These are phyloP conservation scores for Diaporthe citri DNA, from an alignment of 2,329 filamentous ascomycete genomes.

Conservation along the genomic window DNA sequence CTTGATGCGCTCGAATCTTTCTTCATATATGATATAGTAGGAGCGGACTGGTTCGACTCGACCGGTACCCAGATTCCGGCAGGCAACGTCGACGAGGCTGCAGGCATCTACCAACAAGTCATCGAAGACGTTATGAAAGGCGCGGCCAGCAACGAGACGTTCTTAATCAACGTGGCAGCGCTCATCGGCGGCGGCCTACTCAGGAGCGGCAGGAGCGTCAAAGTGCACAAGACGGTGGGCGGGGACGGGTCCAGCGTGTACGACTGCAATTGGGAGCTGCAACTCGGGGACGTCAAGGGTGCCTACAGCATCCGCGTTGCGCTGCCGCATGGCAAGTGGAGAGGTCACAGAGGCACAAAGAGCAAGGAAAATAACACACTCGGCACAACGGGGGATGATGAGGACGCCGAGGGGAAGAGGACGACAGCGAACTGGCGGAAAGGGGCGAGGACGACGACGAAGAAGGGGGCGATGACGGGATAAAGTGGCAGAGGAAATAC, in stretches of 20 bases:
- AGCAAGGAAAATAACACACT: slow-evolving; percentile 37
- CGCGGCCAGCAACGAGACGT: slow-evolving; percentile 65
- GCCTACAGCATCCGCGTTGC: slow-evolving; percentile 65
- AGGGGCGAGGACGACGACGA: slow-evolving; percentile 41
- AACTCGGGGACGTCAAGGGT: slow-evolving; percentile 65
- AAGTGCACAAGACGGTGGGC: slow-evolving; percentile 18
- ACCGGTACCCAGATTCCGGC: slow-evolving; percentile 57
- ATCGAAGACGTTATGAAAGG: slow-evolving; percentile 65
- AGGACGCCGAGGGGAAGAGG: slow-evolving; percentile 41
- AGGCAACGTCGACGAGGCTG: slow-evolving; percentile 65
- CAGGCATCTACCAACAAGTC: slow-evolving; percentile 65
- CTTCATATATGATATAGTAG: slow-evolving; percentile 64
- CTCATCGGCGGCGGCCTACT: slow-evolving; percentile 67
- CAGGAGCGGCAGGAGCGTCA: slow-evolving; percentile 47
- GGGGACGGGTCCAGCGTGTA: slow-evolving; percentile 30
- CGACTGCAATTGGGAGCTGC: slow-evolving; percentile 66
- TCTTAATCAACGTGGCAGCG: slow-evolving; percentile 71
- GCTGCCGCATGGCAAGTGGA: slow-evolving; percentile 59
- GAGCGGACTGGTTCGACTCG: slow-evolving; percentile 65
- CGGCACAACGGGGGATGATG: slow-evolving; percentile 35
- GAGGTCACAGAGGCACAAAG: slow-evolving; percentile 41
- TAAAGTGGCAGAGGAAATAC: slow-evolving; percentile 66
- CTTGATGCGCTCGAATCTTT: slow-evolving; percentile 68
- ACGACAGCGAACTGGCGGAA: slow-evolving; percentile 44
- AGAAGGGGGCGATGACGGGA: slow-evolving; percentile 40